These are phyloP conservation scores for Teunomyces panamensis DNA, from an alignment of 805 yeast genomes.

Conservation along the genomic window DNA sequence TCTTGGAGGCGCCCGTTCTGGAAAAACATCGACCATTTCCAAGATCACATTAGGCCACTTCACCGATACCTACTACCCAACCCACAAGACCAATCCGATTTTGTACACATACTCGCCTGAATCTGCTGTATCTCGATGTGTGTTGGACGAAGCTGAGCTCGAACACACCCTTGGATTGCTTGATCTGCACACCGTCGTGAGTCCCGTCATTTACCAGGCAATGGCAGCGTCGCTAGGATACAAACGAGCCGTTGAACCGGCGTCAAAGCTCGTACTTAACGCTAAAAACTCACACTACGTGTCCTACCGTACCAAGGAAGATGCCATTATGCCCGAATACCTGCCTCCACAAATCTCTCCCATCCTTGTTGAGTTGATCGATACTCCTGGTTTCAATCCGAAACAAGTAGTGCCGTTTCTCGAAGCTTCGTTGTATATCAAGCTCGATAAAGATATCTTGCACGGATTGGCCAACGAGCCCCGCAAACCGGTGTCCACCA, in stretches of 20 bases:
- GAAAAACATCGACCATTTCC: slow-evolving; percentile 59
- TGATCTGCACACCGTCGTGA: slow-evolving; percentile 16
- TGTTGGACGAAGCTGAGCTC: slow-evolving; percentile 23
- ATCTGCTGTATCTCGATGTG: slow-evolving; percentile 11
- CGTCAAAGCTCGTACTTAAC: slow-evolving; percentile 6
- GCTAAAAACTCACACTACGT: slow-evolving; percentile 21
- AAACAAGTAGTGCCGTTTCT: slow-evolving; percentile 71
- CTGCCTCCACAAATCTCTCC: slow-evolving; percentile 55
- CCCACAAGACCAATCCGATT: slow-evolving; percentile 57
- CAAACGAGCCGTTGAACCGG: background rate
- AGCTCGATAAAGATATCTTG: slow-evolving; percentile 56
- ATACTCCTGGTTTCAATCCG: slow-evolving; percentile 69
- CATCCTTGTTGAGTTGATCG: slow-evolving; percentile 64
- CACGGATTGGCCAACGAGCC: slow-evolving; percentile 64
- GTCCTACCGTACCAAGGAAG: slow-evolving; percentile 11
- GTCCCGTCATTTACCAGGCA: slow-evolving; percentile 30
- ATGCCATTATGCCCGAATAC: slow-evolving; percentile 5
- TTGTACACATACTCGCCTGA: slow-evolving; percentile 53
- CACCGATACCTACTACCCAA: slow-evolving; percentile 74
- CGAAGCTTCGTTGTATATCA: slow-evolving; percentile 65
- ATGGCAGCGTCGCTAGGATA: slow-evolving; percentile 8
- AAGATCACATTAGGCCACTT: slow-evolving; percentile 47
- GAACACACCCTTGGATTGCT: slow-evolving; percentile 12
- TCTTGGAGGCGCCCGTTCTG: slow-evolving; percentile 57
- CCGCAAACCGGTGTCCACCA: slow-evolving; percentile 57